Base-by-base conservation (phyloP, 2,329 filamentous ascomycete species). In the Fusarium euwallaceae region DNA sequence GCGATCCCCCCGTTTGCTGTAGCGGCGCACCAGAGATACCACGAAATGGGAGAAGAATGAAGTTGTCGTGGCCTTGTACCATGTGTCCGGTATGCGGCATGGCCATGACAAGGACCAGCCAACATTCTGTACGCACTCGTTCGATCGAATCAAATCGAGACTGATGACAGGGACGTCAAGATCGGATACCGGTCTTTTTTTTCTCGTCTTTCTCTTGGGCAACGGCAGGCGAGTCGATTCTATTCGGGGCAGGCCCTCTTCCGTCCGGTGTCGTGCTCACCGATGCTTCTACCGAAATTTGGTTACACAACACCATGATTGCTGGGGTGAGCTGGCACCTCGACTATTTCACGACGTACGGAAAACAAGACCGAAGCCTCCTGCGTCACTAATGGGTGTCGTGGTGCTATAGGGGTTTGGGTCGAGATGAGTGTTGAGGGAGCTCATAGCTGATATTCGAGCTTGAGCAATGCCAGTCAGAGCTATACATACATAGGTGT, bases 1-100 rank as follows among this genome's bases (percentile, higher is more conserved):
- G 73, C 80, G 4, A 86, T 92, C 74, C 90, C 90, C 5, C 61
- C 80, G 1, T 93, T 92, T 81, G 90, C 90, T 7, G 84, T 90
- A 80, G 77, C 84, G 6, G 90, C 91, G 6, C 91, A 93, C 70
- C 64, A 73, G 39, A 79, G 83, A 73, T 83, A 80, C 64, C 83
- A 84, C 67, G 78, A 83, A 70, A 69, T 83, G 68, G 80, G 75
- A 67, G 79, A 73, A 63, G 75, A 56, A 72, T 66, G 24, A 64
- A 37, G 64, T 64, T 29, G 20, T 58, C 32, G 34, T 58, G 55
- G 11, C 48, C n/a, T 20, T 29, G 24, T 32, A 2, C 48, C 17
- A 32, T 55, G 48, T 55, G 48, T 20, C 29, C 48, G 10, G 48
- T 20, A 20, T 53, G 27, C 27, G 3, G 48, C 27, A 55, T 32